Percentiles rank a stretch among this genome's conserved stretches.
These are phyloP conservation scores for Gymnopilus dilepis DNA, from an alignment of 768 basidiomycete genomes.

Conservation along the genomic window DNA sequence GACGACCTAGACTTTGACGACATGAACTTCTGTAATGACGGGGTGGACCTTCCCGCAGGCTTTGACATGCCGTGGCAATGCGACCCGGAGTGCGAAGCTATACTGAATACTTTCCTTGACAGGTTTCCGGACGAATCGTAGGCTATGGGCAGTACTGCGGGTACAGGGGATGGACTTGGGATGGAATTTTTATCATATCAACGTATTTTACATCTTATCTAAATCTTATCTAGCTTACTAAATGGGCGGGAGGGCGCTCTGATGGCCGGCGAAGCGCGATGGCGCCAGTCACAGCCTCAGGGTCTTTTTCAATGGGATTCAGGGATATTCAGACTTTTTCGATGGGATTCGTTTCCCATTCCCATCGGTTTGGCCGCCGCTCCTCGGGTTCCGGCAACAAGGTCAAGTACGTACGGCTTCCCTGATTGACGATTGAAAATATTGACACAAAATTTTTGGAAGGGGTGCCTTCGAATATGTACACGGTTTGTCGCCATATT, in stretches of 20 bases:
- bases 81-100: neutral
- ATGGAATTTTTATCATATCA: too few relatives aligned
- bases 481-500: conserved; percentile 35
- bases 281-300: neutral
- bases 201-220: too few relatives aligned
- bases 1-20: too few relatives aligned
- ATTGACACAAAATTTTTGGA: neutral
- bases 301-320: neutral
- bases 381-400: conserved; percentile 27
- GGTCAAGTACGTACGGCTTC: conserved; percentile 26
- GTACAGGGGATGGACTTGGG: too few relatives aligned
- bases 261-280: neutral
- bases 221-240: neutral
- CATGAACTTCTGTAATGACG: too few relatives aligned
- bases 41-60: too few relatives aligned
- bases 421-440: neutral
- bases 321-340: neutral
- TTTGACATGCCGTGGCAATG: neutral
- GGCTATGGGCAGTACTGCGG: too few relatives aligned
- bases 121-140: neutral
- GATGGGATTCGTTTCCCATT: neutral
- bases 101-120: neutral
- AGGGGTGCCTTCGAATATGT: conserved; percentile 41
- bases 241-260: conserved; percentile 8
- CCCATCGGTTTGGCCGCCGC: neutral